phyloP scores from a whole-genome alignment of 192 early-diverging fungal genomes.

The Gaertneriomyces sp. region DNA sequence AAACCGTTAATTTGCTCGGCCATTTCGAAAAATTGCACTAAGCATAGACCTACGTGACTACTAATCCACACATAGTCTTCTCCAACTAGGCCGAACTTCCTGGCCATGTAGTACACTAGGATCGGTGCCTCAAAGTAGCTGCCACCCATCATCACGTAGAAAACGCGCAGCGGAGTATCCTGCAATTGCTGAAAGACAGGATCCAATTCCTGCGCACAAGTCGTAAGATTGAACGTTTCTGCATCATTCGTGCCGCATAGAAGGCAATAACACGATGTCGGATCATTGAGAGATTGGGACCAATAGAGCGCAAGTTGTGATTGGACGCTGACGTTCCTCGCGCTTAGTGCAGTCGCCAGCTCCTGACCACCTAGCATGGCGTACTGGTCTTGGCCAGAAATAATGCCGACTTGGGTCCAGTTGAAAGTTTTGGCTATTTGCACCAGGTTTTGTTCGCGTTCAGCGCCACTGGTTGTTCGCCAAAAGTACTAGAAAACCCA shows the following conservation, averaged over 20 bases:
- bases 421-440: neutral
- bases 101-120: neutral
- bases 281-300: neutral
- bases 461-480: neutral
- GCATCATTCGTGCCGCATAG: neutral
- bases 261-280: neutral
- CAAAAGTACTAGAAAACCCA: neutral
- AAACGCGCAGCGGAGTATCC: neutral
- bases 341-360: too few relatives aligned
- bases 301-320: neutral
- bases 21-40: neutral
- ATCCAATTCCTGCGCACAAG: neutral
- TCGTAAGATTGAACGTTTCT: slow-evolving; percentile 1
- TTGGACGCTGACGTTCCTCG: neutral
- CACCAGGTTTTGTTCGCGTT: slow-evolving; percentile 1
- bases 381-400: neutral
- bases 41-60: neutral
- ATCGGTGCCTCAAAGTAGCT: neutral
- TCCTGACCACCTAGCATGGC: too few relatives aligned
- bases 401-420: slow-evolving; percentile 1
- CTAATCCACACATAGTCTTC: slow-evolving; percentile 3
- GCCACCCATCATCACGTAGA: slow-evolving; percentile 4
- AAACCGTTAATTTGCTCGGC: neutral
- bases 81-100: neutral
- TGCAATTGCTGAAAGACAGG: slow-evolving; percentile 4